Evolutionary conservation across 2,329 filamentous ascomycete species (phyloP), one percentile per base, ranked within the genome.

Genomic region (Aureobasidium vineae): DNA sequence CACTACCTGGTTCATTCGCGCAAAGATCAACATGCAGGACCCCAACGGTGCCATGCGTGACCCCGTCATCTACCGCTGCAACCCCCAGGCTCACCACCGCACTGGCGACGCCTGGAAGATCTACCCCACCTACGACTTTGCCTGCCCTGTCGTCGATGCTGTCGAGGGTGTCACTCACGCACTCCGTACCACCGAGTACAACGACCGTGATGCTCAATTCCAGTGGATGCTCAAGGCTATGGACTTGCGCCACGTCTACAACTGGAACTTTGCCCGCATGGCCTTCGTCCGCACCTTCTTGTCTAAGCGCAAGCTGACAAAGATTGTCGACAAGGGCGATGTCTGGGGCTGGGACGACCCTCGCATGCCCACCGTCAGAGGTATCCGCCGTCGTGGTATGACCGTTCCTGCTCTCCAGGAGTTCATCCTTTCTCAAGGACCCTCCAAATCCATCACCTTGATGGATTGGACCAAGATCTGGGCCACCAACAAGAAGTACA

Each of bases 51-150:
- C 94, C 63, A 88, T 97, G 85, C 86, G 94, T 70, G 94, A 97
- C 77, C 94, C 93, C n/a, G 92, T 97, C 77, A 94, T 97, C 77
- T 97, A 97, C 83, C 88, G 94, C 70, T 97, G 91, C 85, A 96
- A 94, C 73, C 82, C 84, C 2, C 74, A 83, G 53, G 77, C 79
- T 21, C 89, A 93, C 77, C 90, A 93, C 80, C 87, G 90, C 71
- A 93, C 90, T 1, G 90, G 90, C 45, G 84, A 82, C 66, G 85
- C 82, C 70, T 93, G 90, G 89, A 92, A 92, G 80, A 88, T 91
- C 75, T 93, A 92, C 78, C 90, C 90, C 47, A 92, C 88, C 71
- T 93, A 93, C 80, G 90, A 93, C 76, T 90, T 92, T 75, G 90
- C 89, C 70, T 91, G 89, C 78, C 90, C 90, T 16, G 86, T 92